These are phyloP conservation scores for Lipomyces yamadae DNA, from an alignment of 805 yeast genomes.

Conservation along the genomic window DNA sequence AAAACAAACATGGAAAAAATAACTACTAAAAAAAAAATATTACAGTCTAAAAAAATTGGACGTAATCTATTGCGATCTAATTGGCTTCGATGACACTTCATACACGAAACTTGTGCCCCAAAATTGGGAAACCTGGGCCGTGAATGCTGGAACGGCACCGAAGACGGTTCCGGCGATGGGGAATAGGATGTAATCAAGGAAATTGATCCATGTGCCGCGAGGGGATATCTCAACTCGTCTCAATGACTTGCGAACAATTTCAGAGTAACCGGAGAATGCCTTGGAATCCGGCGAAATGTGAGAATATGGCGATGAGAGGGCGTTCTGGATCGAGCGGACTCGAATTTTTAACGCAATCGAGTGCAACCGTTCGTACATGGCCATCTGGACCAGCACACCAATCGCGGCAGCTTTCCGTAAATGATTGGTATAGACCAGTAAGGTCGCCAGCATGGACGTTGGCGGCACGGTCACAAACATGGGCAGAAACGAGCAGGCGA, in stretches of 20 bases:
- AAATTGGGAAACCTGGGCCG: conserved; percentile 36
- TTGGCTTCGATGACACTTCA: conserved; percentile 35
- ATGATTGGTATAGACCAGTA: conserved; percentile 20
- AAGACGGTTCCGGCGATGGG: conserved; percentile 38
- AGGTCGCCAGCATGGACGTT: background rate
- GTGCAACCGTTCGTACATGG: conserved; percentile 35
- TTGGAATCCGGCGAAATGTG: background rate
- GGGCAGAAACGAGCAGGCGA: conserved; percentile 28
- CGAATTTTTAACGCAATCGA: conserved; percentile 24
- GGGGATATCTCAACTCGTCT: conserved; percentile 3
- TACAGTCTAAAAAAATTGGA: background rate
- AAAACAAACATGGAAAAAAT: background rate
- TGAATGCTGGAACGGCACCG: conserved; percentile 37
- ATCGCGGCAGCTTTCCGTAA: conserved; percentile 32
- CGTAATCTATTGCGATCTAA: background rate
- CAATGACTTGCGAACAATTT: conserved; percentile 9
- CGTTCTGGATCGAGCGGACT: background rate
- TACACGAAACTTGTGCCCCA: conserved; percentile 32
- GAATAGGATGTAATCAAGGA: conserved; percentile 33
- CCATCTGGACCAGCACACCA: conserved; percentile 31
- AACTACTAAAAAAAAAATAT: background rate
- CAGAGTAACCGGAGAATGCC: background rate
- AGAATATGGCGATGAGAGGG: background rate
- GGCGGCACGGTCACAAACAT: conserved; percentile 5
- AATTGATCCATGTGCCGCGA: conserved; percentile 13